These are phyloP conservation scores for Fusarium verrucosum DNA, from an alignment of 2,329 filamentous ascomycete species.

Conservation along the genomic window DNA sequence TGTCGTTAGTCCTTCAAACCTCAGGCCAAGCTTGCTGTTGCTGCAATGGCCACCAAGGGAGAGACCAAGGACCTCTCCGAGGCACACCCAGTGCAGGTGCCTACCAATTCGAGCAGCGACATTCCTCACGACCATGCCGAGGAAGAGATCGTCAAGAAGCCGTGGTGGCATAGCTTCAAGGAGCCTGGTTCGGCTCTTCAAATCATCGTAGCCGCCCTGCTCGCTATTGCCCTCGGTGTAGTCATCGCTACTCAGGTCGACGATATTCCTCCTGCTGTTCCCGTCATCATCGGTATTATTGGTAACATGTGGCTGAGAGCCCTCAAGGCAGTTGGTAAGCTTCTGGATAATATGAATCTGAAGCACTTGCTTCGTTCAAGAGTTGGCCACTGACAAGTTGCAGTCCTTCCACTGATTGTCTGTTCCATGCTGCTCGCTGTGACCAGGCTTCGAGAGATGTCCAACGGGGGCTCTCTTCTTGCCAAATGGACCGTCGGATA, in stretches of 20 bases:
- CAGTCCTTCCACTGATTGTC: constrained; percentile 62
- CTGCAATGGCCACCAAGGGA: constrained; percentile 30
- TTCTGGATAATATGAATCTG: background rate
- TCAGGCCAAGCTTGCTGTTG: constrained; percentile 20
- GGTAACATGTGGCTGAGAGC: constrained; percentile 61
- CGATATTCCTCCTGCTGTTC: constrained; percentile 54
- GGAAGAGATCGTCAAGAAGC: constrained; percentile 42
- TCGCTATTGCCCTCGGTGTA: constrained; percentile 62
- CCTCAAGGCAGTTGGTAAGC: constrained; percentile 58
- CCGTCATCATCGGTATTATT: constrained; percentile 57
- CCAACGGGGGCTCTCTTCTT: constrained; percentile 54
- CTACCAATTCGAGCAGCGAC: constrained; percentile 30
- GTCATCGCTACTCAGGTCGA: constrained; percentile 55
- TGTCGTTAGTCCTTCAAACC: constrained; percentile 5
- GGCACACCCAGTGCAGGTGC: constrained; percentile 29
- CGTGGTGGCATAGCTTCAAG: constrained; percentile 51
- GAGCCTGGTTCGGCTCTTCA: constrained; percentile 58
- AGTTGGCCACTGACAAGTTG: background rate
- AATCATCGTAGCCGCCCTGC: constrained; percentile 58
- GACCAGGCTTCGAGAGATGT: constrained; percentile 58
- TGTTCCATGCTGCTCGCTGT: constrained; percentile 62
- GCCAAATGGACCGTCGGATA: constrained; percentile 61
- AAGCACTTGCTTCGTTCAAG: background rate
- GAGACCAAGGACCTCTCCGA: constrained; percentile 32
- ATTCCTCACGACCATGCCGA: constrained; percentile 16